phyloP scores from a whole-genome alignment of 164 flowering plant genomes.

The Vitis rotundifolia region DNA sequence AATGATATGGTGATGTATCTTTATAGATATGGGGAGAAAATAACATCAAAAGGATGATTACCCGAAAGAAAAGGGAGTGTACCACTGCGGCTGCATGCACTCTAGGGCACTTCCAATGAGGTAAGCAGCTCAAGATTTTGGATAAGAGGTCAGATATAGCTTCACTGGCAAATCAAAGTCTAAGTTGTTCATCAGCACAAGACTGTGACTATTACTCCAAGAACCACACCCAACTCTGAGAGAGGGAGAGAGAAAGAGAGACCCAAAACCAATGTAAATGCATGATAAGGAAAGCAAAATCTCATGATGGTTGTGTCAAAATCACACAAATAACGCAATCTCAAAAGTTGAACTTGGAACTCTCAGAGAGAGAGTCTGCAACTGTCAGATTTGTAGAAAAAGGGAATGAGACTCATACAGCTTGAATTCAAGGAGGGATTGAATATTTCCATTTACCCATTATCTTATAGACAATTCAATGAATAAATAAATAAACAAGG shows the following conservation, averaged over 20 bases:
- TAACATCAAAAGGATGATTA: slow-evolving; percentile 33
- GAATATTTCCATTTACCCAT: not conserved
- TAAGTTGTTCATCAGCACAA: slow-evolving; percentile 10
- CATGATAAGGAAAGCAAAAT: slow-evolving; percentile 45
- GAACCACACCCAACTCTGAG: slow-evolving; percentile 4
- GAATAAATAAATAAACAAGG: too few species aligned
- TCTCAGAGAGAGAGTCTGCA: slow-evolving; percentile 15
- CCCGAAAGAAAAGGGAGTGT: slow-evolving; percentile 45
- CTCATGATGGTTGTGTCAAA: slow-evolving; percentile 51
- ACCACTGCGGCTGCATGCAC: slow-evolving; percentile 28
- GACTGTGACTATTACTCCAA: slow-evolving; percentile 7
- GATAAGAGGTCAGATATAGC: slow-evolving; percentile 17
- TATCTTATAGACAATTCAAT: too few species aligned
- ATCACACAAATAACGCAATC: slow-evolving; percentile 41
- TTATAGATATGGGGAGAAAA: slow-evolving; percentile 38
- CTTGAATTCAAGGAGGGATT: slow-evolving; percentile 32
- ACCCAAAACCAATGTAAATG: slow-evolving; percentile 23
- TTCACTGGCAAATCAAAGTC: slow-evolving; percentile 17
- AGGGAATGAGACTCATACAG: slow-evolving; percentile 32
- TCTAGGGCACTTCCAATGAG: slow-evolving; percentile 27
- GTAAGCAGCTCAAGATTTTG: slow-evolving; percentile 30
- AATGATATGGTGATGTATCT: slow-evolving; percentile 30
- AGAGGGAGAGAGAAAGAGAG: slow-evolving; percentile 7
- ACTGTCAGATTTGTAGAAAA: slow-evolving; percentile 23
- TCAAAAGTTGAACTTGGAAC: slow-evolving; percentile 28